Evolutionary conservation across 768 basidiomycete genomes (phyloP).

Genomic region (Pulveroboletus sp.): DNA sequence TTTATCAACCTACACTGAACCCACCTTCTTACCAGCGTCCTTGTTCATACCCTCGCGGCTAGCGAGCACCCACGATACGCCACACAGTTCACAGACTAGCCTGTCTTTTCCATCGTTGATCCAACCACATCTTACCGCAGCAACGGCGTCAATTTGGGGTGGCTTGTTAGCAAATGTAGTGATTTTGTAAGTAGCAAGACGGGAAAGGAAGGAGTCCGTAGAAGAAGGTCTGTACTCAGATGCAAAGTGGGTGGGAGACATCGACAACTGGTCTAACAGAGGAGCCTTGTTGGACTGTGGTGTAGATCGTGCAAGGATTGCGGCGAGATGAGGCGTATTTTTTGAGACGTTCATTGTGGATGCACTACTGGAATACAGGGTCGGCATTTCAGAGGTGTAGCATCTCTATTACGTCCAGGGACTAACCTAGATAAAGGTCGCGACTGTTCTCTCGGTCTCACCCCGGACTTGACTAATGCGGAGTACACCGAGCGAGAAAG

Average conservation of each 20-base stretch:
- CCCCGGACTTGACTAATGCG: constrained; percentile 73
- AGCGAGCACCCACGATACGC: constrained; percentile 67
- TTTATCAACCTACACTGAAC: constrained; percentile 9
- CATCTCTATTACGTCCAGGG: neutral
- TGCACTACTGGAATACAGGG: constrained; percentile 1
- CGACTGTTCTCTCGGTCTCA: constrained; percentile 46
- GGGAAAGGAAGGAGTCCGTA: constrained; percentile 62
- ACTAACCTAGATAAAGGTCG: constrained; percentile 28
- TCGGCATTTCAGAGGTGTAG: constrained; percentile 1
- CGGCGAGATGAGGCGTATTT: constrained; percentile 63
- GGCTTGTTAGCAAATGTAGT: constrained; percentile 80
- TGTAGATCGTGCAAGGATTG: constrained; percentile 65
- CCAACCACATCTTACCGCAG: constrained; percentile 82
- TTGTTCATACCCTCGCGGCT: constrained; percentile 65
- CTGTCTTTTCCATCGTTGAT: constrained; percentile 78
- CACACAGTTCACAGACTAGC: constrained; percentile 67
- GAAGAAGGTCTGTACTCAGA: constrained; percentile 80
- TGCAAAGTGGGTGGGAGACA: constrained; percentile 23
- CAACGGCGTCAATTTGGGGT: constrained; percentile 65
- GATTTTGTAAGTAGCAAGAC: constrained; percentile 73
- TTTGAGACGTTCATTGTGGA: constrained; percentile 39
- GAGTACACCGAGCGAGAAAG: constrained; percentile 65
- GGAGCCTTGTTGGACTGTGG: constrained; percentile 47
- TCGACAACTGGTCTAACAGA: constrained; percentile 39
- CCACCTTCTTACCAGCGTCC: constrained; percentile 66